Conservation (phyloP, 441 rosid genomes). For the Hypseocharis bilobata region DNA sequence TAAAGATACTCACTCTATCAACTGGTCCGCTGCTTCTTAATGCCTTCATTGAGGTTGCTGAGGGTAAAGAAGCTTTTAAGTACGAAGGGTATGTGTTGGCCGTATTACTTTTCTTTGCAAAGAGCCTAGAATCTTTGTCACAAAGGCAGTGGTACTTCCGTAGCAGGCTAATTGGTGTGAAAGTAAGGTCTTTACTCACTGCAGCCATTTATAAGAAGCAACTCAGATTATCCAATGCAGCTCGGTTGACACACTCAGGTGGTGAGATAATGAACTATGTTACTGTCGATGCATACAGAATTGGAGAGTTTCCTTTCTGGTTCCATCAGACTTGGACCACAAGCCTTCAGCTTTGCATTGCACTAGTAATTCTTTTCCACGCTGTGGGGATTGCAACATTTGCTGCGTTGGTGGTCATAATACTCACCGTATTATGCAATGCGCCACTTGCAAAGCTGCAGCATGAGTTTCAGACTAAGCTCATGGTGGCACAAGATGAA, state of each 20-base stretch:
- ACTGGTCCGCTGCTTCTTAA: conserved; percentile 79
- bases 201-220: conserved; percentile 84
- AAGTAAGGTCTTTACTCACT: conserved; percentile 68
- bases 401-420: conserved; percentile 59
- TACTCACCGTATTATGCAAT: conserved; percentile 51
- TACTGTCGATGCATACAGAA: conserved; percentile 79
- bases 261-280: conserved; percentile 90
- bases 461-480: conserved; percentile 29
- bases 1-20: conserved; percentile 61
- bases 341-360: conserved; percentile 66
- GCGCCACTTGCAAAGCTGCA: conserved; percentile 20
- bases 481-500: conserved; percentile 77
- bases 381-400: conserved; percentile 83
- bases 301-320: conserved; percentile 95
- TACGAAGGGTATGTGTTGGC: conserved; percentile 79
- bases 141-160: conserved; percentile 92
- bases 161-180: conserved; percentile 67
- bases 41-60: conserved; percentile 76
- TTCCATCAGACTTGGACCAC: conserved; percentile 95
- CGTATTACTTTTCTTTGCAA: conserved; percentile 46
- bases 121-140: conserved; percentile 65
- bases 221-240: conserved; percentile 61
- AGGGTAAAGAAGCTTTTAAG: conserved; percentile 54
- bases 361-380: conserved; percentile 58
- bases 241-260: conserved; percentile 62